Evolutionary conservation across 75 land plant genomes (phyloP), one percentile per base, ranked within the genome.

Genomic region (Sequoia sempervirens): DNA sequence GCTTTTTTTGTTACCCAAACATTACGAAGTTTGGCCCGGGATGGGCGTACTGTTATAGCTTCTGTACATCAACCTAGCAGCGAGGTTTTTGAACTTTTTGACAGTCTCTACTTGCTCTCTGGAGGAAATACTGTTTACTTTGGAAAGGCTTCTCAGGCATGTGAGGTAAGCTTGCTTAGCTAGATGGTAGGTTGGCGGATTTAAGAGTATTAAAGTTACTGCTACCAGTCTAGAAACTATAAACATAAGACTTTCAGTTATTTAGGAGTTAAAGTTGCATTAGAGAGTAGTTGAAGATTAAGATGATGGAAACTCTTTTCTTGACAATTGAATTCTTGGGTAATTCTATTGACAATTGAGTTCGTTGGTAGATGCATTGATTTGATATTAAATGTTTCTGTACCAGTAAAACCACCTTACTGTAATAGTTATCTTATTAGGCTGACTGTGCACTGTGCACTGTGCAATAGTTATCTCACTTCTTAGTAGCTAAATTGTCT

Each of bases 11-110:
- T 95, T 30, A 91, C 94, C 0, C 94, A 95, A 75, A 94, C 96
- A 28, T 82, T 95, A 30, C 80, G 93, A 2, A 87, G 85, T 5
- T 50, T 95, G 40, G 91, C 97, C 5, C 86, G 96, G 86, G 94
- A 86, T 75, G 97, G 96, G 14, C 79, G 97, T 75, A 95, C 97
- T 2, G 96, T 95, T 5, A 88, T 95, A 37, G 96, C 95, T 23
- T 95, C 97, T 40, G 92, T 95, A 43, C 97, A 95, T 72, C 97
- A 95, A 84, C 97, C 97, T 1, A 95, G 97, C 84, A 95, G 97
- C 81, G 95, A 95, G 82, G 96, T 94, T 4, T 95, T 95, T 73
- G 96, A 94, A 88, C 88, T 95, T 14, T 94, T 95, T 64, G 96
- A 95, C 80, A 88, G 84, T 8, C 85, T 95, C 32, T 91, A 84